Evolutionary conservation across 805 yeast species (phyloP).

Genomic region (Cephaloascus fragrans): DNA sequence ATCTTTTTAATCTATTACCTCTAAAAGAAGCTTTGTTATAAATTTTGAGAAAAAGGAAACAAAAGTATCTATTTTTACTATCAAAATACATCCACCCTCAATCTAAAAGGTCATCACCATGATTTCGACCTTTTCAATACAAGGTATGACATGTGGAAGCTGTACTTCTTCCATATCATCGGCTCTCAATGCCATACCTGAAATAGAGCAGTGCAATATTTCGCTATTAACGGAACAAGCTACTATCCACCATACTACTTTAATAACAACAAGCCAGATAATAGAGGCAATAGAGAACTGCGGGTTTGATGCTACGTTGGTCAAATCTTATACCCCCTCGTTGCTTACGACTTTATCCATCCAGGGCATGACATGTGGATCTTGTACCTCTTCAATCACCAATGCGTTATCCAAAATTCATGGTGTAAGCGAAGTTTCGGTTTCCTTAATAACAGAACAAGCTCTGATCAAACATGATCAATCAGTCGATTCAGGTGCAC

Average conservation of each 20-base stretch:
- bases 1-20: too few species aligned
- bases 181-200: slow-evolving; percentile 37
- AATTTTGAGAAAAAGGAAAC: too few species aligned
- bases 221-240: slow-evolving; percentile 76
- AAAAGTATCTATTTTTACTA: too few species aligned
- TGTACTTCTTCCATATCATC: slow-evolving; percentile 62
- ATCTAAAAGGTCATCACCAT: too few species aligned
- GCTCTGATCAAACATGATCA: slow-evolving; percentile 47
- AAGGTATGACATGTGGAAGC: slow-evolving; percentile 91
- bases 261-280: slow-evolving; percentile 23
- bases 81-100: too few species aligned
- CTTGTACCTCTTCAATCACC: slow-evolving; percentile 67
- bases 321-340: neutral
- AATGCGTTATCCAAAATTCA: slow-evolving; percentile 35
- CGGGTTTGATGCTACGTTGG: slow-evolving; percentile 21
- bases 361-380: slow-evolving; percentile 87
- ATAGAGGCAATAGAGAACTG: slow-evolving; percentile 54
- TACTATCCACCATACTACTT: slow-evolving; percentile 34
- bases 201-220: slow-evolving; percentile 47
- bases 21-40: too few species aligned
- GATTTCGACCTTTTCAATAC: slow-evolving; percentile 22
- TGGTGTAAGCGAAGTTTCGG: slow-evolving; percentile 47
- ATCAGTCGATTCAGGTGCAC: slow-evolving; percentile 16
- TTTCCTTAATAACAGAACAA: slow-evolving; percentile 69
- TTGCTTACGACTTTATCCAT: slow-evolving; percentile 17